These are phyloP conservation scores for Sechiopsis laciniata DNA, from an alignment of 306 rosid species.

Conservation along the genomic window DNA sequence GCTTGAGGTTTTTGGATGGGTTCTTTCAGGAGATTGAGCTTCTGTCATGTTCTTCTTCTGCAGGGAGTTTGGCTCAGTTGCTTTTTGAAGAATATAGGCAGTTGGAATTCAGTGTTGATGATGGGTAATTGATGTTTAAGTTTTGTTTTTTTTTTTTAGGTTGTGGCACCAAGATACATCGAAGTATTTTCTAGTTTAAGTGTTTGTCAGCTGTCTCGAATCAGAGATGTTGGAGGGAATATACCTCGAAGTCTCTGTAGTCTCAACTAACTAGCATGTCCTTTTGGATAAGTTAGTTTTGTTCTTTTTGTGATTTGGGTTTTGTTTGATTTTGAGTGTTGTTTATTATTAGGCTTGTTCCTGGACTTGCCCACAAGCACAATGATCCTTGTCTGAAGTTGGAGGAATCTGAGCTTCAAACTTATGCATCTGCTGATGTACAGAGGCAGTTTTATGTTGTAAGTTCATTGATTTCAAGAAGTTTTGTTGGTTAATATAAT, in stretches of 20 bases:
- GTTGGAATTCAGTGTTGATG: conserved; percentile 38
- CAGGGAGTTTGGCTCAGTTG: conserved; percentile 34
- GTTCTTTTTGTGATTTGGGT: not conserved
- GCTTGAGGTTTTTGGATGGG: conserved; percentile 60
- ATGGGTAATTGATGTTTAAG: conserved; percentile 40
- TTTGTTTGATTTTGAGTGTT: not conserved
- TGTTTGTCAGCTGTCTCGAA: too few relatives aligned
- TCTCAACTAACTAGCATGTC: too few relatives aligned
- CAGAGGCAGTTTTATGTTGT: conserved; percentile 64
- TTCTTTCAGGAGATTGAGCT: conserved; percentile 37
- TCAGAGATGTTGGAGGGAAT: too few relatives aligned
- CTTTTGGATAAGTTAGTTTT: not conserved
- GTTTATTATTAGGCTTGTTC: conserved; percentile 44
- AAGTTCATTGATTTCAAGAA: not conserved
- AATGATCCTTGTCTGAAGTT: conserved; percentile 44
- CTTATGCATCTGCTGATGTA: conserved; percentile 37
- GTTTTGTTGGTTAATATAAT: too few relatives aligned
- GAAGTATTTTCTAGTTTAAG: too few relatives aligned
- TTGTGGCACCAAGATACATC: too few relatives aligned
- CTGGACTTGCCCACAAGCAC: conserved; percentile 60
- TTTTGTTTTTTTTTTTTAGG: too few relatives aligned
- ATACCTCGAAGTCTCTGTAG: too few relatives aligned
- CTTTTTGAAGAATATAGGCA: conserved; percentile 46
- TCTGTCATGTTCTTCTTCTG: conserved; percentile 57
- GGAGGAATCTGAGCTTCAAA: conserved; percentile 49